Percentiles rank a stretch among this genome's conserved stretches.
Conservation (phyloP, 306 rosid species). For the Citrullus colocynthis region DNA sequence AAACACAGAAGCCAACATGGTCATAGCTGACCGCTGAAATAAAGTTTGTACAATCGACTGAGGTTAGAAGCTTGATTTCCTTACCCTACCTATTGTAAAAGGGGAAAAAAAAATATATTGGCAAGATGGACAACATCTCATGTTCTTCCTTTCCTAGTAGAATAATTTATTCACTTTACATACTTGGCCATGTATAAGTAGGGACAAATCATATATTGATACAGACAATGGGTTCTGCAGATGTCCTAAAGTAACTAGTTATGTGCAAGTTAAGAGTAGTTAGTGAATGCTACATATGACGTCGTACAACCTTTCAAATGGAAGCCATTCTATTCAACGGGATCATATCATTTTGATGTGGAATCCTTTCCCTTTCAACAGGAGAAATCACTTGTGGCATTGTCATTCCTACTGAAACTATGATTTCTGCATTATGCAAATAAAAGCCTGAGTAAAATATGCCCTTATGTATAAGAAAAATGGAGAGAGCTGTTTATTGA, state of each 20-base stretch:
- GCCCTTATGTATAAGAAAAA: neutral
- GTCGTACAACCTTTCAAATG: neutral
- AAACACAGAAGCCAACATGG: neutral
- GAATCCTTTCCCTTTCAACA: slow-evolving; percentile 41
- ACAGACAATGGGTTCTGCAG: neutral
- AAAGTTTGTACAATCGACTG: too few species aligned
- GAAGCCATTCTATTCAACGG: slow-evolving; percentile 43
- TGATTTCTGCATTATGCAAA: slow-evolving; percentile 49
- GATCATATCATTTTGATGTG: slow-evolving; percentile 36
- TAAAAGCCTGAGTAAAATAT: neutral
- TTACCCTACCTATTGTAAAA: too few species aligned
- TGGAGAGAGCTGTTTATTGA: neutral
- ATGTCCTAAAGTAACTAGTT: neutral
- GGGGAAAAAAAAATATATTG: too few species aligned
- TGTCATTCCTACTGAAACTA: slow-evolving; percentile 87
- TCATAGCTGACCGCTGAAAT: too few species aligned
- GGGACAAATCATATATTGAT: neutral
- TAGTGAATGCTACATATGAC: neutral
- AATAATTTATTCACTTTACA: neutral
- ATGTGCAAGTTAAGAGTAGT: neutral
- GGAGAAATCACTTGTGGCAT: slow-evolving; percentile 84
- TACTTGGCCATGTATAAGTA: neutral
- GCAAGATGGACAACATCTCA: too few species aligned
- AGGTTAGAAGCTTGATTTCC: too few species aligned
- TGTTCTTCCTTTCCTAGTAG: neutral